phyloP scores from a whole-genome alignment of 108 stramenopile genomes.

The Pseudonitzschia delicatissima region DNA sequence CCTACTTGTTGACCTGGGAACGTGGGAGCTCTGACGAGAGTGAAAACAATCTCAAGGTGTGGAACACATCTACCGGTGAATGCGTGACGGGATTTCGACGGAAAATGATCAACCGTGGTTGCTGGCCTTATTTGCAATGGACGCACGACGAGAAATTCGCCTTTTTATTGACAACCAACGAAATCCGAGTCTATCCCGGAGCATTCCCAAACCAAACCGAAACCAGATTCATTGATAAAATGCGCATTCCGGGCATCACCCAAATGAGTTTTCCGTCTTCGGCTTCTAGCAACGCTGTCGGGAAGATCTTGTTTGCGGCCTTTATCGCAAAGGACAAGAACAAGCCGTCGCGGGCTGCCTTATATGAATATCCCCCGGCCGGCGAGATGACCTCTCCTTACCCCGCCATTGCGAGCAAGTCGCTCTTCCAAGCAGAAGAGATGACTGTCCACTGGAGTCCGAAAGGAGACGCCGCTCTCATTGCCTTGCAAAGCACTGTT shows the following conservation, averaged over 20 bases:
- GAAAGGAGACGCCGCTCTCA: constrained; percentile 71
- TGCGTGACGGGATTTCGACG: constrained; percentile 60
- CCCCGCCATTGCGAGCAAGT: constrained; percentile 64
- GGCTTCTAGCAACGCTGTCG: constrained; percentile 9
- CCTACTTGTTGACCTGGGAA: constrained; percentile 87
- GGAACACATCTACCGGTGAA: constrained; percentile 50
- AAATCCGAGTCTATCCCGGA: constrained; percentile 69
- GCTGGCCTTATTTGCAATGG: constrained; percentile 90
- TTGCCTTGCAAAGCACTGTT: constrained; percentile 85
- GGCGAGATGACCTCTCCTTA: constrained; percentile 21
- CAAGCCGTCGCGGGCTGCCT: constrained; percentile 77
- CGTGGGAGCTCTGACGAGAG: constrained; percentile 34
- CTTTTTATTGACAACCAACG: constrained; percentile 63
- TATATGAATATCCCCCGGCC: constrained; percentile 57
- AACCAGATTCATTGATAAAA: constrained; percentile 49
- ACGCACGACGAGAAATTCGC: constrained; percentile 81
- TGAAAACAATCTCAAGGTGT: constrained; percentile 80
- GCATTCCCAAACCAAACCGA: constrained; percentile 28
- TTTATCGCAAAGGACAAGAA: constrained; percentile 87
- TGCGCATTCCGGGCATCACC: constrained; percentile 53
- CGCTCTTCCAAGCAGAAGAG: constrained; percentile 81
- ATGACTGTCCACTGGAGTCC: constrained; percentile 70
- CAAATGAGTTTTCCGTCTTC: constrained; percentile 54
- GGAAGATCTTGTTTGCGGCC: constrained; percentile 53
- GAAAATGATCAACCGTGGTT: constrained; percentile 57